Evolutionary conservation across 2,329 filamentous ascomycete genomes (phyloP).

Genomic region (Lachnellula suecica): DNA sequence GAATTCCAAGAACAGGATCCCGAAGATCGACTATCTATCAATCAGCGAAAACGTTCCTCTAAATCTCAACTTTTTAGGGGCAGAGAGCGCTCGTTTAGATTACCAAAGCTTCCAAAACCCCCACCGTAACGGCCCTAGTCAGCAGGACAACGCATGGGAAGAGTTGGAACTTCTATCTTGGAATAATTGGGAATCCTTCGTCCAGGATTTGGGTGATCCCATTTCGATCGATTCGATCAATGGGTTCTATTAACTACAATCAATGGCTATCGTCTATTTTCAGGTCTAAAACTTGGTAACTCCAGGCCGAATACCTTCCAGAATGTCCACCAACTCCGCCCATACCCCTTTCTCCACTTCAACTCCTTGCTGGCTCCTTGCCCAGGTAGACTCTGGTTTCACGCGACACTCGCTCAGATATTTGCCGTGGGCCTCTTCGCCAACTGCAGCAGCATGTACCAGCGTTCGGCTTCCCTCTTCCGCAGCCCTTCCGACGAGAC

Average conservation of each 20-base stretch:
- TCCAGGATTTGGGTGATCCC: conserved; percentile 7
- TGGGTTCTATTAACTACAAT: neutral
- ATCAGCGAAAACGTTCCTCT: neutral
- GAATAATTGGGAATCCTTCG: conserved; percentile 2
- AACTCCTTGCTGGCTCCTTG: conserved; percentile 37
- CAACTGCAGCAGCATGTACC: conserved; percentile 35
- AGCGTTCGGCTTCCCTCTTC: conserved; percentile 47
- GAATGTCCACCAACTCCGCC: conserved; percentile 40
- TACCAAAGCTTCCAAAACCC: neutral
- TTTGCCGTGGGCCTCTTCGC: conserved; percentile 21
- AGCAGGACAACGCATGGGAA: neutral
- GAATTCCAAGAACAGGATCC: neutral
- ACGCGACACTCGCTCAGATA: conserved; percentile 22
- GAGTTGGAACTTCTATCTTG: conserved; percentile 1
- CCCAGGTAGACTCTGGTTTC: conserved; percentile 27
- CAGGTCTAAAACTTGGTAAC: conserved; percentile 23
- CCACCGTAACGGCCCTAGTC: neutral
- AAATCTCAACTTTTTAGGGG: neutral
- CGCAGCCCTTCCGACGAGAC: conserved; percentile 40
- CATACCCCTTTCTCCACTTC: conserved; percentile 37
- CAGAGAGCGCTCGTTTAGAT: neutral
- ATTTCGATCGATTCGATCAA: neutral
- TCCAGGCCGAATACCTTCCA: conserved; percentile 43
- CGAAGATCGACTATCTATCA: too few relatives aligned
- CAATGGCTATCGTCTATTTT: neutral